Evolutionary conservation across 2,329 filamentous ascomycete genomes (phyloP).

Genomic region (Coniochaeta hoffmannii): DNA sequence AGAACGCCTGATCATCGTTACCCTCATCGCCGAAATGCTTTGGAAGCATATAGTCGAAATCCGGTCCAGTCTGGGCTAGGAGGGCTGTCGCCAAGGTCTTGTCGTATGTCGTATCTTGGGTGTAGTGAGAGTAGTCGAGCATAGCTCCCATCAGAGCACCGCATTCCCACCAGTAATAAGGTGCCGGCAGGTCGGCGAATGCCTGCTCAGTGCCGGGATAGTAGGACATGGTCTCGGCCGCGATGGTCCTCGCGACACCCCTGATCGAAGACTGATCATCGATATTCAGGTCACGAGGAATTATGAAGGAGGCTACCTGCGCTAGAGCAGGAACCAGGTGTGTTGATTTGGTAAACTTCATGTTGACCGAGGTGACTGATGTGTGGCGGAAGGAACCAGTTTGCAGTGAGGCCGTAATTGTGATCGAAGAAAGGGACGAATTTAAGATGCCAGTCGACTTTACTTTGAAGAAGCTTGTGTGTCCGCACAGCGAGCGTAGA

Average conservation of each 20-base stretch:
- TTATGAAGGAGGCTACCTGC: conserved; percentile 11
- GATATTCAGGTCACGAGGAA: conserved; percentile 29
- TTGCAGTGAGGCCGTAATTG: neutral
- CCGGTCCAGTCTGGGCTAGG: conserved; percentile 47
- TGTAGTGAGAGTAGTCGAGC: conserved; percentile 63
- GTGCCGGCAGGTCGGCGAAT: conserved; percentile 55
- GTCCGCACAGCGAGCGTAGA: neutral
- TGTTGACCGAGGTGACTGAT: neutral
- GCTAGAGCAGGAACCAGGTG: conserved; percentile 10
- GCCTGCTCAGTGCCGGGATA: conserved; percentile 53
- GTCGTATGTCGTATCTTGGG: conserved; percentile 55
- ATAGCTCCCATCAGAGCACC: conserved; percentile 61
- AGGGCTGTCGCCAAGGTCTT: conserved; percentile 51
- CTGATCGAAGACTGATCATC: conserved; percentile 49
- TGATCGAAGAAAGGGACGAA: neutral
- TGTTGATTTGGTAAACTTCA: conserved; percentile 21
- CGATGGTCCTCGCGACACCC: conserved; percentile 52
- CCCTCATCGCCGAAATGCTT: conserved; percentile 53
- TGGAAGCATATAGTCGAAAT: conserved; percentile 53
- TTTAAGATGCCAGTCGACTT: neutral
- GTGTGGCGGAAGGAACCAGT: no score
- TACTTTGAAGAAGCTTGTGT: neutral
- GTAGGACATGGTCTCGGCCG: conserved; percentile 53
- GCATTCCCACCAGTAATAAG: conserved; percentile 64
- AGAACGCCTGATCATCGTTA: conserved; percentile 71